Evolutionary conservation across 805 yeast species (phyloP).

Genomic region (Suhomyces sp.): DNA sequence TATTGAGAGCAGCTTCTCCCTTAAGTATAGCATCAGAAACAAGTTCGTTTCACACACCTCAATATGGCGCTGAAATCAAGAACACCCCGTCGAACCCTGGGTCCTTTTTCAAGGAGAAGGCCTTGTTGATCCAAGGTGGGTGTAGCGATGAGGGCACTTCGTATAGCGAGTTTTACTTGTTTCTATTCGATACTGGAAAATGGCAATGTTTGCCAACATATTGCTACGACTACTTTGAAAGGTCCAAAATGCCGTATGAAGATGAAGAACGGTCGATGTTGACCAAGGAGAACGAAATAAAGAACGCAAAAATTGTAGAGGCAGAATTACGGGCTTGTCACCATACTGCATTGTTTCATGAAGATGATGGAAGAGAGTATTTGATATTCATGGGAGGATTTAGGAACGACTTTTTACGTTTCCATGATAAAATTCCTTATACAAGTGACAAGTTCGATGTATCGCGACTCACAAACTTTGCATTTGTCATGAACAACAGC

Average conservation of each 20-base stretch:
- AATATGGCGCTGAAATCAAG: background rate
- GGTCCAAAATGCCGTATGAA: constrained; percentile 23
- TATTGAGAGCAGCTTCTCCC: constrained; percentile 5
- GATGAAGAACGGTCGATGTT: constrained; percentile 27
- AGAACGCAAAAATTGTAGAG: constrained; percentile 27
- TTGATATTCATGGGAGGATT: constrained; percentile 41
- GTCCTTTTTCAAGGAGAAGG: constrained; percentile 24
- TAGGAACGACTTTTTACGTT: constrained; percentile 34
- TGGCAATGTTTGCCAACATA: constrained; percentile 36
- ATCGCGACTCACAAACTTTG: constrained; percentile 28
- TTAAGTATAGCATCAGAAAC: constrained; percentile 4
- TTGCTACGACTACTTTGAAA: constrained; percentile 33
- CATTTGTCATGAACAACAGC: constrained; percentile 24
- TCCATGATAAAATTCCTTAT: constrained; percentile 28
- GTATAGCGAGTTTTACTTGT: constrained; percentile 34
- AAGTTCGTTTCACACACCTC: constrained; percentile 4
- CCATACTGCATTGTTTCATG: constrained; percentile 34
- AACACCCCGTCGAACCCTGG: constrained; percentile 6
- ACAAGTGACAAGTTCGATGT: constrained; percentile 34
- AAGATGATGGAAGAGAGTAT: constrained; percentile 32
- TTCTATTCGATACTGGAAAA: constrained; percentile 29
- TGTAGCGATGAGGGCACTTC: constrained; percentile 26
- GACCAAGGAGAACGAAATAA: constrained; percentile 23
- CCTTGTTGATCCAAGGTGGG: constrained; percentile 41
- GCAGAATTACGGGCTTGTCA: constrained; percentile 44